Conservation (phyloP, 202 grass and related monocot genomes). For the Schoenoplectus triqueter region DNA sequence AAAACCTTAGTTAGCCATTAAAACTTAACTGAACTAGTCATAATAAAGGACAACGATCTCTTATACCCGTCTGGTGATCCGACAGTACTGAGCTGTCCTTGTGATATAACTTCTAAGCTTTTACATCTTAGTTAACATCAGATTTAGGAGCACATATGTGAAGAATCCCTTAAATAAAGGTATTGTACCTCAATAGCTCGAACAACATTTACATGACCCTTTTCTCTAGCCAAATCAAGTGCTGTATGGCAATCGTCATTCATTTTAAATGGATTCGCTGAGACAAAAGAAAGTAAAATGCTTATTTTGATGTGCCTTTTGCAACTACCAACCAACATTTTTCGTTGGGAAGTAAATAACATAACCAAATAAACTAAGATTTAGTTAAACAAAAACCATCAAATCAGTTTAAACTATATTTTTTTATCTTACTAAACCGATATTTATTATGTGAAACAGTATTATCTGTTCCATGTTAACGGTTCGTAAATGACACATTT, state of each 20-base stretch:
- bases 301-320: conserved; percentile 20
- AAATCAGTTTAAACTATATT: not conserved
- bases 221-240: conserved; percentile 94
- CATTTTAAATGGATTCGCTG: conserved; percentile 81
- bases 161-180: not conserved
- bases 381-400: not conserved
- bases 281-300: conserved; percentile 32
- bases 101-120: conserved; percentile 14
- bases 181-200: conserved; percentile 82
- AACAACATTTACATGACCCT: conserved; percentile 77
- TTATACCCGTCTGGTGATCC: not conserved
- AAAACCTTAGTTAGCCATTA: not conserved
- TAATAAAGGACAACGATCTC: conserved; percentile 22
- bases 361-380: not conserved
- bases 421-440: not conserved
- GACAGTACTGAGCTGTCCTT: not conserved
- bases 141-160: too few species aligned
- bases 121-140: not conserved
- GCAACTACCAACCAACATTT: not conserved
- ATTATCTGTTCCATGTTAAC: not conserved
- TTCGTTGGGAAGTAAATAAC: not conserved
- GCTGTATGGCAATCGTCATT: conserved; percentile 90
- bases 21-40: not conserved
- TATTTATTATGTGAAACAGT: not conserved
- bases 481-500: conserved; percentile 23